A percentile compares a stretch with the other conserved stretches of the same genome.
phyloP scores from a whole-genome alignment of 768 basidiomycete genomes.

The Lactarius akahatsu region DNA sequence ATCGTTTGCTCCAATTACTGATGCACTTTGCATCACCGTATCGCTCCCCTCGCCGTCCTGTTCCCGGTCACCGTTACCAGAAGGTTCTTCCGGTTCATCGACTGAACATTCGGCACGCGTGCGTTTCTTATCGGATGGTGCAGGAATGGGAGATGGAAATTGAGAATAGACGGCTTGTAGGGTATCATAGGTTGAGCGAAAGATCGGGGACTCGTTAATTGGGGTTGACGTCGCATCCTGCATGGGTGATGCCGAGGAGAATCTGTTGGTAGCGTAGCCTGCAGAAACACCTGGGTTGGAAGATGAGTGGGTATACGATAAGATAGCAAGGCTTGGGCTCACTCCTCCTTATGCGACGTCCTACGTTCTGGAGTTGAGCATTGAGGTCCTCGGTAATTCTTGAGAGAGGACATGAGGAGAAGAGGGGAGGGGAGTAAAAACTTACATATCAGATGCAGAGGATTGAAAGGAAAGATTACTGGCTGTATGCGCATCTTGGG shows the following conservation, averaged over 20 bases:
- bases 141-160: conserved; percentile 32
- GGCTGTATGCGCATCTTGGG: conserved; percentile 6
- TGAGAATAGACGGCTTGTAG: conserved; percentile 49
- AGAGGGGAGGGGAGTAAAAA: neutral
- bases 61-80: conserved; percentile 17
- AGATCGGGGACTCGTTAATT: conserved; percentile 38
- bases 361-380: conserved; percentile 54
- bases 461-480: conserved; percentile 4
- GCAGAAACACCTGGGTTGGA: conserved; percentile 53
- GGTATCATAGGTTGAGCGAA: conserved; percentile 57
- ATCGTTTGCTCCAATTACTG: conserved; percentile 18
- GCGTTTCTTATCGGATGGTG: conserved; percentile 41
- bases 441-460: conserved; percentile 19
- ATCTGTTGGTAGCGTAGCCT: conserved; percentile 47
- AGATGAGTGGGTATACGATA: conserved; percentile 27
- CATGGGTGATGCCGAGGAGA: conserved; percentile 9
- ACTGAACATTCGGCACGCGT: conserved; percentile 30
- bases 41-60: conserved; percentile 3
- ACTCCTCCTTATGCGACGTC: conserved; percentile 63
- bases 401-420: neutral
- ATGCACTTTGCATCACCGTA: conserved; percentile 11
- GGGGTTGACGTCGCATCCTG: neutral
- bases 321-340: conserved; percentile 29
- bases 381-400: conserved; percentile 52
- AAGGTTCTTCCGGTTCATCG: conserved; percentile 20